Conservation (phyloP, 2,329 filamentous ascomycete genomes). For the Fusarium sp. region DNA sequence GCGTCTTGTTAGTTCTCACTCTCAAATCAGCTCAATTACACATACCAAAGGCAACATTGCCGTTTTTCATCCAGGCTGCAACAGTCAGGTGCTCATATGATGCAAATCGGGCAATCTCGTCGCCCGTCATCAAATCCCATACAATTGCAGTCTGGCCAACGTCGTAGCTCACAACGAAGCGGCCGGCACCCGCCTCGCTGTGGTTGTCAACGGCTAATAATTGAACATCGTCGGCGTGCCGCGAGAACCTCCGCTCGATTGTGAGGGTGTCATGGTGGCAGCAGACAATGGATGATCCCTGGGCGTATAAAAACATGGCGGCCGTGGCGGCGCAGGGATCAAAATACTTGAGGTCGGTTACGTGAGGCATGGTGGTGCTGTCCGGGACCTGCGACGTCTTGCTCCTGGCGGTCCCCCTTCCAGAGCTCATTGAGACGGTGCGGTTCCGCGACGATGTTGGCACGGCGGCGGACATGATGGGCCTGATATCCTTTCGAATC, state of each 20-base stretch:
- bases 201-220: slow-evolving; percentile 91
- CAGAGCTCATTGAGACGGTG: slow-evolving; percentile 69
- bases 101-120: slow-evolving; percentile 90
- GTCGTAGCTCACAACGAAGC: slow-evolving; percentile 94
- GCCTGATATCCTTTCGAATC: slow-evolving; percentile 50
- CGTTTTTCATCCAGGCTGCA: slow-evolving; percentile 96
- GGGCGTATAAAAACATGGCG: slow-evolving; percentile 88
- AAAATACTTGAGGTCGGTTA: slow-evolving; percentile 69
- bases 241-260: slow-evolving; percentile 86
- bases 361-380: slow-evolving; percentile 62
- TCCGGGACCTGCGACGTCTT: slow-evolving; percentile 58
- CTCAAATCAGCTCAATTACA: slow-evolving; percentile 19
- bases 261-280: slow-evolving; percentile 93
- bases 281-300: slow-evolving; percentile 85
- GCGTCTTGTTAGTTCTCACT: slow-evolving; percentile 25
- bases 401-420: slow-evolving; percentile 64
- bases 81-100: slow-evolving; percentile 89
- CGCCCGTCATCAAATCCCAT: slow-evolving; percentile 94
- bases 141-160: slow-evolving; percentile 91
- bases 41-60: slow-evolving; percentile 95
- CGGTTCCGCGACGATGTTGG: slow-evolving; percentile 68
- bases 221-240: slow-evolving; percentile 84
- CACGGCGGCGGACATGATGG: slow-evolving; percentile 67
- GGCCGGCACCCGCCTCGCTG: slow-evolving; percentile 85
- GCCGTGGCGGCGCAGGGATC: slow-evolving; percentile 92